Evolutionary conservation across 805 yeast species (phyloP).

Genomic region (Gaillardinia entomophila): DNA sequence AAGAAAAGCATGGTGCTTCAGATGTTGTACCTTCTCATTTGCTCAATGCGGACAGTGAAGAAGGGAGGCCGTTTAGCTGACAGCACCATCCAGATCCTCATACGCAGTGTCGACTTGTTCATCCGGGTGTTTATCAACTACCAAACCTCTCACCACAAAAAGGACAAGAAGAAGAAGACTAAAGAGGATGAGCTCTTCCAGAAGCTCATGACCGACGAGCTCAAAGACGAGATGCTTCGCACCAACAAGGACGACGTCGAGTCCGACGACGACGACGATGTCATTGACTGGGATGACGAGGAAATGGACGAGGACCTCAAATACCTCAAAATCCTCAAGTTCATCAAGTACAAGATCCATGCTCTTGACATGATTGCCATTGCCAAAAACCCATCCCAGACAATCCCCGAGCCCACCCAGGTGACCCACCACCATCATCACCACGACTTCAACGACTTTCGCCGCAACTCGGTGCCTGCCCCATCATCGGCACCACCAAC

Average conservation of each 20-base stretch:
- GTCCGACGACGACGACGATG: slow-evolving; percentile 6
- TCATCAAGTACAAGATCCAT: slow-evolving; percentile 31
- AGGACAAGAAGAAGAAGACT: slow-evolving; percentile 12
- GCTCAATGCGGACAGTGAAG: slow-evolving; percentile 32
- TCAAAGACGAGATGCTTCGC: slow-evolving; percentile 32
- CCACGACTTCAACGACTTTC: not conserved
- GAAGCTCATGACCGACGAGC: slow-evolving; percentile 33
- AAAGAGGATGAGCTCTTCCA: slow-evolving; percentile 33
- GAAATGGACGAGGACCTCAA: slow-evolving; percentile 43
- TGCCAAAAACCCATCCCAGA: not conserved
- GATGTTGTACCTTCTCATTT: slow-evolving; percentile 36
- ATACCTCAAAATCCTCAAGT: slow-evolving; percentile 36
- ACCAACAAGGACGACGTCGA: slow-evolving; percentile 11
- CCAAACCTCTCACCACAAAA: slow-evolving; percentile 17
- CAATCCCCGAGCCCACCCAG: slow-evolving; percentile 1
- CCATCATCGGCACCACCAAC: too few relatives aligned
- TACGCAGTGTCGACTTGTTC: slow-evolving; percentile 24
- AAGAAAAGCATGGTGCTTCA: slow-evolving; percentile 38
- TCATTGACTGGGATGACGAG: slow-evolving; percentile 45
- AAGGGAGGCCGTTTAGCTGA: slow-evolving; percentile 9
- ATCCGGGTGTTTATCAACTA: slow-evolving; percentile 34
- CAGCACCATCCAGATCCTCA: slow-evolving; percentile 3
- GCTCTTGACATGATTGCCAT: slow-evolving; percentile 2
- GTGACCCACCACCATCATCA: slow-evolving; percentile 4
- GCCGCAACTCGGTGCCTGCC: not conserved